Evolutionary conservation across 2,329 filamentous ascomycete genomes (phyloP), one percentile per base, ranked within the genome.

Genomic region (Fusarium ramigenum): DNA sequence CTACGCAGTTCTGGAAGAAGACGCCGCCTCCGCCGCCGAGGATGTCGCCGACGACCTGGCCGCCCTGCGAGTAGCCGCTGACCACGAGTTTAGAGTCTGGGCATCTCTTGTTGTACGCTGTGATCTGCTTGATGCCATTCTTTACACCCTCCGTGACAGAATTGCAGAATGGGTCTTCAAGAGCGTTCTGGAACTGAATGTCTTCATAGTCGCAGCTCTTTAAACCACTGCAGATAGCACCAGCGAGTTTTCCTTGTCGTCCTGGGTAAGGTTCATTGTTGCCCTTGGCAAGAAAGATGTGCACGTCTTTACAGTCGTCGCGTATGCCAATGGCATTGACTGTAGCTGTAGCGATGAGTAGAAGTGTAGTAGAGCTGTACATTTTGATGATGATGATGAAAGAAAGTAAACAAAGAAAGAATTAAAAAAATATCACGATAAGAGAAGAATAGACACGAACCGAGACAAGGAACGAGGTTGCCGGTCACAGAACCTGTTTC

Each of bases 151-250:
- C 62, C 0, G 63, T 67, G 34, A 67, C 64, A 12, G 64, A 67
- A n/a, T 61, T 34, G 39, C 64, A 67, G 36, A 19, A 67, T 1
- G 64, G 64, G 2, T 64, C 64, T 42, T 50, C 44, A 2, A 67
- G 53, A 11, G 52, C 52, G 16, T 67, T 67, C n/a, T 67, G 44
- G 39, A 66, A 66, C n/a, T 46, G 37, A 25, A 67, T 67, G 3
- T 67, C 53, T 14, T 67, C 64, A n/a, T 67, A 67, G 4, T 67
- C 64, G 28, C 64, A 67, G 53, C 64, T 67, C 63, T 67, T 67
- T 9, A 46, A 44, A 3, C 63, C 63, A 2, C 57, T 37, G 39
- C 64, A 67, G 32, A 67, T 67, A 14, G 64, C 64, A 3, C 32
- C 39, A 0, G 34, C 63, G 19, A 67, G 47, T 30, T 60, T 66